phyloP scores from a whole-genome alignment of 176 grass and related monocot species.

The Cymbopogon citratus region DNA sequence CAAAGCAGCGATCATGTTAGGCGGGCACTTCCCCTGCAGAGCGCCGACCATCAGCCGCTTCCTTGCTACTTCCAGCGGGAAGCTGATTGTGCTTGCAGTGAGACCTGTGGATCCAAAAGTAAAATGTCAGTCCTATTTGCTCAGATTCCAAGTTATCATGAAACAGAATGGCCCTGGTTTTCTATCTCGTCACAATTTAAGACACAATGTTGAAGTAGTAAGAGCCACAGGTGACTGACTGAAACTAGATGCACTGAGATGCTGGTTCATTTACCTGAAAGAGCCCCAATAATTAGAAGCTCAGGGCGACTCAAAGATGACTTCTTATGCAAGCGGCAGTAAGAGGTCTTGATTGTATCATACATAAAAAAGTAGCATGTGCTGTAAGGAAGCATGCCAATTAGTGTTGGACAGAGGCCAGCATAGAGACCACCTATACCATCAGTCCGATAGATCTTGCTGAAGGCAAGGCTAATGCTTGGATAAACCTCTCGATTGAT shows the following conservation, averaged over 20 bases:
- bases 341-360: slow-evolving; percentile 66
- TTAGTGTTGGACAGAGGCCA: slow-evolving; percentile 71
- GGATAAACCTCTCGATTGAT: slow-evolving; percentile 55
- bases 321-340: slow-evolving; percentile 66
- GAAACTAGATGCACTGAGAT: background rate
- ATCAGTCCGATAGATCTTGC: slow-evolving; percentile 54
- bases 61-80: slow-evolving; percentile 78
- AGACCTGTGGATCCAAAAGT: slow-evolving; percentile 38
- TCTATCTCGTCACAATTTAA: background rate
- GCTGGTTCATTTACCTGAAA: slow-evolving; percentile 48
- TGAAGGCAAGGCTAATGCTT: slow-evolving; percentile 54
- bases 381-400: slow-evolving; percentile 81
- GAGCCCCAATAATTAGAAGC: slow-evolving; percentile 63
- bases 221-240: background rate
- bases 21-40: slow-evolving; percentile 61
- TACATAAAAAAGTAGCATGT: slow-evolving; percentile 94
- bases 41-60: slow-evolving; percentile 86
- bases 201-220: background rate
- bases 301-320: slow-evolving; percentile 51
- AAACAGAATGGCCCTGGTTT: background rate
- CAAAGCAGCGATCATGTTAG: slow-evolving; percentile 69
- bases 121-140: slow-evolving; percentile 11
- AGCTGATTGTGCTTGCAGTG: slow-evolving; percentile 82
- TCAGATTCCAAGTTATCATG: background rate
- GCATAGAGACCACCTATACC: slow-evolving; percentile 65